phyloP scores from a whole-genome alignment of 73 alveolate genomes.

The Tetrahymena malaccensis region DNA sequence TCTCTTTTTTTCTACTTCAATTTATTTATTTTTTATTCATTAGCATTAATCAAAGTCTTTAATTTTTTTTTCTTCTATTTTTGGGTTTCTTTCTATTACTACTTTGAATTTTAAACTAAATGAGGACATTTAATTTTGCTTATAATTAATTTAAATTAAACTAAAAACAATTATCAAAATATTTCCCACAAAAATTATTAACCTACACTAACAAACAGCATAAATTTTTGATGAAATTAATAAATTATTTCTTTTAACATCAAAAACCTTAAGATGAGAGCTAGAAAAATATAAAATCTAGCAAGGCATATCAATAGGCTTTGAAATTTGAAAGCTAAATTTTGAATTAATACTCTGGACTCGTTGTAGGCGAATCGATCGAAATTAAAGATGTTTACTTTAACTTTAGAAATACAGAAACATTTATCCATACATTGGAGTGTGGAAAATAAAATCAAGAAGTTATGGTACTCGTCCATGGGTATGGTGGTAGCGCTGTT shows the following conservation, averaged over 20 bases:
- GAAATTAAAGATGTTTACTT: neutral
- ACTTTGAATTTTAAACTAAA: neutral
- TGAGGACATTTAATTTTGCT: neutral
- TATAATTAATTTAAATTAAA: neutral
- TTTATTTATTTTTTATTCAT: no score
- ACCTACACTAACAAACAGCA: neutral
- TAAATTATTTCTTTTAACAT: neutral
- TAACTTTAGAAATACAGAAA: neutral
- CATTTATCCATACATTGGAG: neutral
- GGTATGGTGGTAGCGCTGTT: neutral
- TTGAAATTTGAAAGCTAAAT: neutral
- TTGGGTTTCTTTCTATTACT: neutral
- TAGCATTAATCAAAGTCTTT: no score
- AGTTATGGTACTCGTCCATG: neutral
- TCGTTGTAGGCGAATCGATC: neutral
- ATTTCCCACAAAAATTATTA: neutral
- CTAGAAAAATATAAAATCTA: neutral
- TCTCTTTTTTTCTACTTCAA: neutral
- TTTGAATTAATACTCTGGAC: neutral
- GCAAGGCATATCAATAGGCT: neutral
- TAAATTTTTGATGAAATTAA: neutral
- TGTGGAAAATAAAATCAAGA: neutral
- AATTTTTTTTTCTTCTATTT: neutral
- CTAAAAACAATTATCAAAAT: neutral
- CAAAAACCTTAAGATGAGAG: neutral